Evolutionary conservation across 1,284 basidiomycete genomes (phyloP).

Genomic region (Marasmius sp.): DNA sequence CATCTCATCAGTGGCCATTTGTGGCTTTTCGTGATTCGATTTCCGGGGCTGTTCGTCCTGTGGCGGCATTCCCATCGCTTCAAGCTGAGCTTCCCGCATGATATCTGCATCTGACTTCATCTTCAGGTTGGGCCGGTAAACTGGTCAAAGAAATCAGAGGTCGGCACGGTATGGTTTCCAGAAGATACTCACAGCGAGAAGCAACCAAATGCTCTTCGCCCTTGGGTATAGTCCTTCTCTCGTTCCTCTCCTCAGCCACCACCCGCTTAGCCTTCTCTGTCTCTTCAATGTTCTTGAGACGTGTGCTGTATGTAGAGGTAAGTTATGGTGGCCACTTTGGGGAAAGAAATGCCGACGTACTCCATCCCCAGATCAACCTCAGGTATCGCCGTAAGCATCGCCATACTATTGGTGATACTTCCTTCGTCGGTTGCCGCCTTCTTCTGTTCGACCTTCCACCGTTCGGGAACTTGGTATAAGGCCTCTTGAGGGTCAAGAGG

Average conservation of each 20-base stretch:
- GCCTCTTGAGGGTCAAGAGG: constrained; percentile 78
- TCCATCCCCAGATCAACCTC: constrained; percentile 98
- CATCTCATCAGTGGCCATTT: constrained; percentile 89
- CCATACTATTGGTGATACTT: constrained; percentile 87
- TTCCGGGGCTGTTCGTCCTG: constrained; percentile 53
- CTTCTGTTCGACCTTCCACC: constrained; percentile 60
- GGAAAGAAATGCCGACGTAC: constrained; percentile 49
- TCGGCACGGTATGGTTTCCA: neutral
- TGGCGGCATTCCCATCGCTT: constrained; percentile 74
- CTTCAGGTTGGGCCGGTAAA: constrained; percentile 78
- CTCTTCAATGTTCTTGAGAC: constrained; percentile 93
- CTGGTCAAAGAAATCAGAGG: constrained; percentile 37
- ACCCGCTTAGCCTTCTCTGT: constrained; percentile 93
- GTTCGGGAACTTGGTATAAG: constrained; percentile 78
- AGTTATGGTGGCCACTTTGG: neutral
- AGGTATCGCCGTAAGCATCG: constrained; percentile 95
- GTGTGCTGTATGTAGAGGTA: constrained; percentile 52
- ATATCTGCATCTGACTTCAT: constrained; percentile 86
- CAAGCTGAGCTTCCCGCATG: constrained; percentile 79
- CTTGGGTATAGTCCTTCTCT: constrained; percentile 50
- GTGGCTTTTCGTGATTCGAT: constrained; percentile 55
- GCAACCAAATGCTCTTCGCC: constrained; percentile 82
- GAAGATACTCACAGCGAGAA: constrained; percentile 69
- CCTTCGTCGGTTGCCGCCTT: constrained; percentile 75
- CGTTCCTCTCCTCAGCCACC: constrained; percentile 73